Percentiles rank a stretch among this genome's conserved stretches.
These are phyloP conservation scores for Blastobotrys petasosporus DNA, from an alignment of 1,139 yeast species.

Conservation along the genomic window DNA sequence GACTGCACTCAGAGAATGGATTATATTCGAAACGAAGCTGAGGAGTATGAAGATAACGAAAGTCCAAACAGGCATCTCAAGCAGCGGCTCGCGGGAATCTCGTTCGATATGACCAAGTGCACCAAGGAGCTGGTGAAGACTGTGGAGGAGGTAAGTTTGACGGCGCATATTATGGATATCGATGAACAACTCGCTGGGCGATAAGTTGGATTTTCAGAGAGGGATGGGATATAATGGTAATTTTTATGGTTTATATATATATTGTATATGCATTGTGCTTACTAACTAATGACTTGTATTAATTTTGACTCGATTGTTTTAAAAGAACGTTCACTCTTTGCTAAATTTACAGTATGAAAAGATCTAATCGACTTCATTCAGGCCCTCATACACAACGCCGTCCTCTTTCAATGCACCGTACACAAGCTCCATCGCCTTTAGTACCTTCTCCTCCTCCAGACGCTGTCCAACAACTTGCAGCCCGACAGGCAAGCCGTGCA, in stretches of 20 bases:
- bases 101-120: constrained; percentile 93
- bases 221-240: background rate
- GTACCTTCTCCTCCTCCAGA: constrained; percentile 56
- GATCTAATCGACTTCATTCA: constrained; percentile 21
- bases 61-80: constrained; percentile 85
- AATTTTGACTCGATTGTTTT: background rate
- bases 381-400: constrained; percentile 28
- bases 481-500: constrained; percentile 61
- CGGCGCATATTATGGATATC: constrained; percentile 57
- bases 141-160: constrained; percentile 87
- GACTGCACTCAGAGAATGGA: constrained; percentile 76
- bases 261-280: too few species aligned
- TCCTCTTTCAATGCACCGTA: constrained; percentile 32
- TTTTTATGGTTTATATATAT: too few species aligned
- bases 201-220: background rate
- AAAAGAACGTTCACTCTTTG: too few species aligned
- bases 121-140: constrained; percentile 93
- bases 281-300: background rate
- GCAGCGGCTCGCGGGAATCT: constrained; percentile 90
- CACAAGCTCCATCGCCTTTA: constrained; percentile 39
- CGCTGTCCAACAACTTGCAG: constrained; percentile 56
- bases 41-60: constrained; percentile 41
- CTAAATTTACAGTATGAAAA: too few species aligned
- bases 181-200: constrained; percentile 20
- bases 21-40: constrained; percentile 29